Evolutionary conservation across 2,329 filamentous ascomycete genomes (phyloP).

Genomic region (Colletotrichum shisoi): DNA sequence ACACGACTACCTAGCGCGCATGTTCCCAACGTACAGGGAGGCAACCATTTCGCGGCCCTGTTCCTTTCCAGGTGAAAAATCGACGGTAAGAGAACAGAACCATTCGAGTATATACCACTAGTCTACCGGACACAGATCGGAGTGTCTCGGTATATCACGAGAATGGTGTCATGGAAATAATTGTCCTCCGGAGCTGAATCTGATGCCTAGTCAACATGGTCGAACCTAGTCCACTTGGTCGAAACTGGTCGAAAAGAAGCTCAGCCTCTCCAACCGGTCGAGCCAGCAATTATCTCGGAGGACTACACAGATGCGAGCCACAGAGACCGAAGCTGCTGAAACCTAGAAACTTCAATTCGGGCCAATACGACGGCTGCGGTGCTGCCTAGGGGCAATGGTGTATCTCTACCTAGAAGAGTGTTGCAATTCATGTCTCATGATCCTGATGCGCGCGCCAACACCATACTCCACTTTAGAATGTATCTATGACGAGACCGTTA

Average conservation of each 20-base stretch:
- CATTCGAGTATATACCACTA: not conserved
- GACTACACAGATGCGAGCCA: not conserved
- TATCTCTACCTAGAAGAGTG: constrained; percentile 35
- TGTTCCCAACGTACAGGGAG: not conserved
- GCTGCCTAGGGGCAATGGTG: constrained; percentile 15
- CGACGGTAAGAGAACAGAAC: not conserved
- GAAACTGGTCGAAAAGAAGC: not conserved
- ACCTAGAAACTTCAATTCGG: constrained; percentile 27
- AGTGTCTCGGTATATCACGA: not conserved
- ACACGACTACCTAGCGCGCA: not conserved
- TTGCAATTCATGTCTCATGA: constrained; percentile 39
- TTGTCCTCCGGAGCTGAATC: not conserved
- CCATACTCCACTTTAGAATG: constrained; percentile 29
- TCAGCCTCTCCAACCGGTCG: too few relatives aligned
- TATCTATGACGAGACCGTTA: constrained; percentile 29
- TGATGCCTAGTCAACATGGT: not conserved
- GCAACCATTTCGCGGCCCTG: too few relatives aligned
- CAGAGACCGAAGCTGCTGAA: not conserved
- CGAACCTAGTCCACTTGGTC: not conserved
- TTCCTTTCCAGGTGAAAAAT: not conserved
- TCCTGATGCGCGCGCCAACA: constrained; percentile 24
- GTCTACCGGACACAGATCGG: not conserved
- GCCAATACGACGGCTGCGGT: constrained; percentile 8
- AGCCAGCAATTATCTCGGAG: not conserved
- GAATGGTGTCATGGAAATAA: not conserved